Base-by-base conservation (phyloP, 148 eudicot genomes). In the Camellia lanceoleosa region DNA sequence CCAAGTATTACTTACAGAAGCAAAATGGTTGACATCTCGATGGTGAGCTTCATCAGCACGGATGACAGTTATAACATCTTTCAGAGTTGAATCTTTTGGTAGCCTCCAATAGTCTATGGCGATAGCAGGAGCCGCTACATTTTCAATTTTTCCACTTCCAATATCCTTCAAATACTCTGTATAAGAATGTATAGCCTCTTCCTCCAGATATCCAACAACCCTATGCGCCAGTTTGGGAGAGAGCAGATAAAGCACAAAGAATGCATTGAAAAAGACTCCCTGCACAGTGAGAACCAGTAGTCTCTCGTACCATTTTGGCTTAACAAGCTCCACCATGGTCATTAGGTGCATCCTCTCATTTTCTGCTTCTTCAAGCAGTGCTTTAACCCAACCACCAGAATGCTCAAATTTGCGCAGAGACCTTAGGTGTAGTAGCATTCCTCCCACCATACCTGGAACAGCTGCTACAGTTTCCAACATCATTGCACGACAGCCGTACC, bases 21-120 rank as follows among this genome's bases (percentile, higher is more conserved):
- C 98, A 81, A 90, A 94, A 82, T 94, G 98, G 81, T 94, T 94
- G 77, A 94, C 98, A 89, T 94, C 98, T 64, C 98, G 93, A 79
- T 94, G 98, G 72, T 94, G 98, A 86, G 98, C 98, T 88, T 94
- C 98, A 82, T 94, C 98, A 77, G 98, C 98, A 43, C 98, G 93
- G n/a, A 94, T 90, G 43, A 92, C 98, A 83, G 88, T 91, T 42
- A 94, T 81, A 78, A 94, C 98, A 87, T 92, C 98, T 85, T 85
- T 92, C 74, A 94, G 79, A 63, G 89, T 92, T 12, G 98, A 93
- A 81, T 88, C 87, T 78, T 89, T 90, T 5, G 98, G 95, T 56
- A 94, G 90, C 68, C 95, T 90, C 98, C 98, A 94, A 78, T 94
- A 94, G 82, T 94, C 98, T 20, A 90, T 89, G 2, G 98, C 95